Conservation (phyloP, 2,329 filamentous ascomycete species). For the Monosporascus sp. region DNA sequence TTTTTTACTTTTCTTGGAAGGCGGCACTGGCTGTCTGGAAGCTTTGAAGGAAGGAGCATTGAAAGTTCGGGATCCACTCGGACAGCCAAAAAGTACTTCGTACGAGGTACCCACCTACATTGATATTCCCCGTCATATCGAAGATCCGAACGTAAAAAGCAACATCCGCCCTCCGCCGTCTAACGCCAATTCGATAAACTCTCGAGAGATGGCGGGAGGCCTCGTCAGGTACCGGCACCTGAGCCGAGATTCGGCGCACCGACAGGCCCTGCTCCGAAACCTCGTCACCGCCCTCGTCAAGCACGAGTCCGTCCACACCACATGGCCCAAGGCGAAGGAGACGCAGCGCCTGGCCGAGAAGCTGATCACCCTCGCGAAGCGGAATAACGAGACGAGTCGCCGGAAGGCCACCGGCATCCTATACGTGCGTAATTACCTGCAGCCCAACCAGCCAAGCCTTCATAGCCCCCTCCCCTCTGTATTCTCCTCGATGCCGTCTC, state of each 20-base stretch:
- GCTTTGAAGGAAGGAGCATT: no score
- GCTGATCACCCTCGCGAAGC: constrained; percentile 89
- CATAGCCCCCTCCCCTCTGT: background rate
- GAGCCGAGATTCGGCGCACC: constrained; percentile 77
- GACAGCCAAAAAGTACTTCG: no score
- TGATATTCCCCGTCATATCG: no score
- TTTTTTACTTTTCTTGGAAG: background rate
- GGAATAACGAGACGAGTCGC: constrained; percentile 77
- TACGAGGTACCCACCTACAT: no score
- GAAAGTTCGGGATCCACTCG: no score
- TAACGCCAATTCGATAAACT: constrained; percentile 2
- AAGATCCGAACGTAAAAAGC: constrained; percentile 4
- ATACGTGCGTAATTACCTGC: constrained; percentile 57
- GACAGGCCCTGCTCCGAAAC: constrained; percentile 89
- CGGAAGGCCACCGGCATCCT: constrained; percentile 74
- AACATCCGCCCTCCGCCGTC: constrained; percentile 10
- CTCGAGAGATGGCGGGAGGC: constrained; percentile 71
- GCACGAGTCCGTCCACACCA: constrained; percentile 90
- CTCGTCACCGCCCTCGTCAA: constrained; percentile 91
- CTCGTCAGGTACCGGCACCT: constrained; percentile 85
- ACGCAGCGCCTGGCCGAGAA: constrained; percentile 90
- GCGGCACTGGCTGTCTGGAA: background rate
- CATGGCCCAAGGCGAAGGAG: constrained; percentile 96
- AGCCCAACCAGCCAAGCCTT: constrained; percentile 34
- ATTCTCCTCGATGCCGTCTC: background rate